Conservation (phyloP, 2,329 filamentous ascomycete species). For the Simplicillium sp. region DNA sequence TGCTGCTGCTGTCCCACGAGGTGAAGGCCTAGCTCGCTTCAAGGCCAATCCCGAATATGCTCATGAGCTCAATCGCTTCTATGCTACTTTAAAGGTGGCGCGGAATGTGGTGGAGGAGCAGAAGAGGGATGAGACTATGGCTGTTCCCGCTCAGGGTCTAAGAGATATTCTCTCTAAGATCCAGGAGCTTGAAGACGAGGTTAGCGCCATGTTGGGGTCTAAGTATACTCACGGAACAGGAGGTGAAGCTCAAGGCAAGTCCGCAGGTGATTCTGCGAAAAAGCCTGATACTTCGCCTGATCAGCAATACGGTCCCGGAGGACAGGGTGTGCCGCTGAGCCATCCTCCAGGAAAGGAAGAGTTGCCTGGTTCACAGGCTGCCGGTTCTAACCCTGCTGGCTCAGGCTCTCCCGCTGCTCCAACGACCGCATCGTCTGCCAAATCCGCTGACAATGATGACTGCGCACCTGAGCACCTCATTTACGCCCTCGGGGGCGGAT, state of each 20-base stretch:
- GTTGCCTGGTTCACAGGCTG: too few species aligned
- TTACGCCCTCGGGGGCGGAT: slow-evolving; percentile 7
- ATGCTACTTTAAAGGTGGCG: slow-evolving; percentile 9
- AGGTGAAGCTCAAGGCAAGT: neutral
- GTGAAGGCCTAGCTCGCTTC: slow-evolving; percentile 5
- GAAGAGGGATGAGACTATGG: slow-evolving; percentile 12
- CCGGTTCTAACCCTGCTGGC: too few species aligned
- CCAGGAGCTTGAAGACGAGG: slow-evolving; percentile 16
- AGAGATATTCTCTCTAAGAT: slow-evolving; percentile 18
- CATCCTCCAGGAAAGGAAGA: too few species aligned
- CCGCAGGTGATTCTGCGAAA: neutral
- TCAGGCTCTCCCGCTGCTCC: neutral
- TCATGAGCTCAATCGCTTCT: slow-evolving; percentile 6
- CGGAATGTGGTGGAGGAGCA: slow-evolving; percentile 16
- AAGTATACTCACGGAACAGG: slow-evolving; percentile 1
- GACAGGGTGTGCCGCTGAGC: neutral
- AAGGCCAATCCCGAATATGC: neutral
- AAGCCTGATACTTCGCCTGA: neutral
- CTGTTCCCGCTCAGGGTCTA: slow-evolving; percentile 14
- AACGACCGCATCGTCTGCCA: neutral
- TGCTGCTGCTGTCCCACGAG: neutral
- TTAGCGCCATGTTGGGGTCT: slow-evolving; percentile 14
- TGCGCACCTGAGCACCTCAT: slow-evolving; percentile 8
- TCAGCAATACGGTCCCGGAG: neutral
- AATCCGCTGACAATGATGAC: neutral